A percentile compares a stretch with the other conserved stretches of the same genome.
Conservation (phyloP, 1,284 basidiomycete species). For the Tylopilus sp. region DNA sequence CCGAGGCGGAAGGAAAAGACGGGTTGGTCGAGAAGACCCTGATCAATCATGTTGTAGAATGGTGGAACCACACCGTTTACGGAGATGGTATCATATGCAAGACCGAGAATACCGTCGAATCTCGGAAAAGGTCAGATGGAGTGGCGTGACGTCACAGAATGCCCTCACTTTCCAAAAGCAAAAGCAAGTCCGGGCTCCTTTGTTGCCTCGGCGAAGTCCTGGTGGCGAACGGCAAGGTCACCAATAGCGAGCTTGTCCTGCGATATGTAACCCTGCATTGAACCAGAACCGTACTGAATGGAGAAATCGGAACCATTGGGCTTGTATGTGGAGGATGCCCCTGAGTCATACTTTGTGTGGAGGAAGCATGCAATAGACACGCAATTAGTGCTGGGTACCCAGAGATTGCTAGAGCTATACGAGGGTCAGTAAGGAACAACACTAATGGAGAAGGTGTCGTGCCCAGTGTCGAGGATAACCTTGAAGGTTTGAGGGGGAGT, state of each 20-base stretch:
- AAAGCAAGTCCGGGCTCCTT: constrained; percentile 98
- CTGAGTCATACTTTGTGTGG: constrained; percentile 89
- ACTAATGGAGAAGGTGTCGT: not conserved
- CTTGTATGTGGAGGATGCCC: constrained; percentile 84
- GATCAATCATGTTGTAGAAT: constrained; percentile 92
- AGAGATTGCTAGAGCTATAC: constrained; percentile 81
- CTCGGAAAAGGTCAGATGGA: constrained; percentile 38
- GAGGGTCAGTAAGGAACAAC: not conserved
- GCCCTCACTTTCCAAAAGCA: constrained; percentile 93
- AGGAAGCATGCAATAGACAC: constrained; percentile 98
- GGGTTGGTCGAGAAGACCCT: constrained; percentile 79
- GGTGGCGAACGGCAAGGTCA: constrained; percentile 72
- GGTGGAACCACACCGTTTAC: constrained; percentile 94
- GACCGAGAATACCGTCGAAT: constrained; percentile 95
- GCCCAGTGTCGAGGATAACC: constrained; percentile 87
- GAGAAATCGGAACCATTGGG: constrained; percentile 88
- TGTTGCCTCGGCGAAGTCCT: constrained; percentile 95
- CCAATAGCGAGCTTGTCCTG: constrained; percentile 82
- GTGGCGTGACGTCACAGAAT: not conserved
- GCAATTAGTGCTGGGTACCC: constrained; percentile 89
- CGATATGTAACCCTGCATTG: constrained; percentile 96
- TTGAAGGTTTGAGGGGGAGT: constrained; percentile 82
- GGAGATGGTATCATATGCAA: constrained; percentile 94
- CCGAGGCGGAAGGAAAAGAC: constrained; percentile 97
- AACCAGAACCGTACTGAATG: constrained; percentile 96